Evolutionary conservation across 2,329 filamentous ascomycete species (phyloP).

Genomic region (Zalaria sp.): DNA sequence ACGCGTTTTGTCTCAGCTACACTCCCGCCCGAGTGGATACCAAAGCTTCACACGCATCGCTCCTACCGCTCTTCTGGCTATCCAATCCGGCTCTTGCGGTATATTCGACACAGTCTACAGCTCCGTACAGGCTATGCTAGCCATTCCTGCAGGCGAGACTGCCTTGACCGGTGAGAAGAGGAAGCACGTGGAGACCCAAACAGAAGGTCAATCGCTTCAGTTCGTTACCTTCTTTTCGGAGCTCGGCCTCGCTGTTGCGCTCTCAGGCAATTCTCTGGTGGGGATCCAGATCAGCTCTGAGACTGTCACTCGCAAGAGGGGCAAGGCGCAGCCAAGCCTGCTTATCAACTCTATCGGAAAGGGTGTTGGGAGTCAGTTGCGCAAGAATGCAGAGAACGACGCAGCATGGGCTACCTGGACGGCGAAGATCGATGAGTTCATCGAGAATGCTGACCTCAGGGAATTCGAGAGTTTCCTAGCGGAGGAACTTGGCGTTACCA

Average conservation of each 20-base stretch:
- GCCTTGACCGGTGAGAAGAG: slow-evolving; percentile 5
- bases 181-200: slow-evolving; percentile 5
- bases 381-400: slow-evolving; percentile 5
- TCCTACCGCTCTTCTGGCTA: slow-evolving; percentile 49
- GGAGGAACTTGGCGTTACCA: slow-evolving; percentile 10
- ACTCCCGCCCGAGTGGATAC: slow-evolving; percentile 30
- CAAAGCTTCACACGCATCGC: slow-evolving; percentile 54
- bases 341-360: slow-evolving; percentile 63
- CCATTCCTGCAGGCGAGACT: slow-evolving; percentile 13
- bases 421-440: slow-evolving; percentile 11
- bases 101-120: slow-evolving; percentile 58
- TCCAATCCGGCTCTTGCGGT: slow-evolving; percentile 41
- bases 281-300: slow-evolving; percentile 42
- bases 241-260: slow-evolving; percentile 50
- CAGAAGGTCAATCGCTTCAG: slow-evolving; percentile 10
- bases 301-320: slow-evolving; percentile 19
- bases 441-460: slow-evolving; percentile 9
- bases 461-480: slow-evolving; percentile 16
- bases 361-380: slow-evolving; percentile 22
- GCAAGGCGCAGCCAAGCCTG: slow-evolving; percentile 34
- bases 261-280: slow-evolving; percentile 49
- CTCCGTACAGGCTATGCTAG: slow-evolving; percentile 30
- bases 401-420: slow-evolving; percentile 15
- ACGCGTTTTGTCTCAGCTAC: slow-evolving; percentile 38
- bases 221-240: slow-evolving; percentile 44